Conservation (phyloP, 257 asterid species). For the Solanum virginianum region DNA sequence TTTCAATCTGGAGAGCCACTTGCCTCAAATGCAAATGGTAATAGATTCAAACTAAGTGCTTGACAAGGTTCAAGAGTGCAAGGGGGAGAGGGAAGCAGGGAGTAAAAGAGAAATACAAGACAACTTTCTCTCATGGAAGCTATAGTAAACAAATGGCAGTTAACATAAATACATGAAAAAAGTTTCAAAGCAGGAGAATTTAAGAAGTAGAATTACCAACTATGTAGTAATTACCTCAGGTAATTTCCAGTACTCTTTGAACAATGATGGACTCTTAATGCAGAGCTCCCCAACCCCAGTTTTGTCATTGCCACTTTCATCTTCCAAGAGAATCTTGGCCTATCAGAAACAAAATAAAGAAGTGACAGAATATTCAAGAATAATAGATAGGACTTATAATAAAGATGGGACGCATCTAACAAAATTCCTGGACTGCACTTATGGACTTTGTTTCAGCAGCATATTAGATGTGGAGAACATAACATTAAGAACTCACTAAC, state of each 20-base stretch:
- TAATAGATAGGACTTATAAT: neutral
- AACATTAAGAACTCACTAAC: constrained; percentile 25
- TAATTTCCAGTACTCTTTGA: constrained; percentile 89
- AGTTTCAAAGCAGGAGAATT: neutral
- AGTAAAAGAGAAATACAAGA: neutral
- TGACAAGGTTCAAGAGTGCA: neutral
- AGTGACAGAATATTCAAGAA: neutral
- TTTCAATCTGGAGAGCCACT: neutral
- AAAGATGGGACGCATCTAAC: neutral
- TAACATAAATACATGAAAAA: neutral
- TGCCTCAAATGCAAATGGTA: neutral
- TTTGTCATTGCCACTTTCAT: constrained; percentile 30
- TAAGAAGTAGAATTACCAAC: neutral
- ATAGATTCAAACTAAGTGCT: neutral
- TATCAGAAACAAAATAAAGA: constrained; percentile 15
- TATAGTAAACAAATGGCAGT: neutral
- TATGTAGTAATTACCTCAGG: constrained; percentile 47
- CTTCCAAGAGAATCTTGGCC: constrained; percentile 83
- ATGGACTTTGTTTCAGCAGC: neutral
- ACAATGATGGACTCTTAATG: constrained; percentile 86
- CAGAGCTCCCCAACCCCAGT: constrained; percentile 77
- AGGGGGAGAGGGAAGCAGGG: neutral
- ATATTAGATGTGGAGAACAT: neutral
- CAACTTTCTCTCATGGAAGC: neutral
- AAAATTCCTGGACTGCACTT: neutral